Evolutionary conservation across 2,329 filamentous ascomycete genomes (phyloP).

Genomic region (Calonectria henricotiae): DNA sequence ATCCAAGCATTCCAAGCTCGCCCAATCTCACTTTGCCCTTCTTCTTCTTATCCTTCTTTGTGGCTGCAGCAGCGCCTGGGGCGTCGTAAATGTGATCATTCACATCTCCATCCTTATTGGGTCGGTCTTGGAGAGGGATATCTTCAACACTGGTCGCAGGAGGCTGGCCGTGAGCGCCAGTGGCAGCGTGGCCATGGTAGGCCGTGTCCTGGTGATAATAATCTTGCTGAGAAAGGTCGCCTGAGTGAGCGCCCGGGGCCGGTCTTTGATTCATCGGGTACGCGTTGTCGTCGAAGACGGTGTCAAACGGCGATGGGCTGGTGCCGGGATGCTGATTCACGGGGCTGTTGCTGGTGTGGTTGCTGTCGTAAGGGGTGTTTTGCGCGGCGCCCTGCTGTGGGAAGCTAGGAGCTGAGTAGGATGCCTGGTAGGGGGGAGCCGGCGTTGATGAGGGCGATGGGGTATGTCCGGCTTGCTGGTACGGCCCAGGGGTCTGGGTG

Average conservation of each 20-base stretch:
- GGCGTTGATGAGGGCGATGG: constrained; percentile 62
- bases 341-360: constrained; percentile 37
- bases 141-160: constrained; percentile 65
- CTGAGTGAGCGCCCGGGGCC: constrained; percentile 58
- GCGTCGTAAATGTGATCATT: constrained; percentile 77
- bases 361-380: constrained; percentile 21
- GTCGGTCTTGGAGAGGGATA: constrained; percentile 72
- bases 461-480: constrained; percentile 60
- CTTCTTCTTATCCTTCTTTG: constrained; percentile 57
- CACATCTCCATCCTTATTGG: constrained; percentile 61
- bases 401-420: constrained; percentile 48
- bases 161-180: constrained; percentile 50
- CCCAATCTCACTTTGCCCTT: constrained; percentile 70
- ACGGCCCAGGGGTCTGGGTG: constrained; percentile 61
- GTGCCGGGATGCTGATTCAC: constrained; percentile 50
- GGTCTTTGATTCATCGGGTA: constrained; percentile 71
- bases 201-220: constrained; percentile 69
- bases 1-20: constrained; percentile 73
- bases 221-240: constrained; percentile 58
- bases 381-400: constrained; percentile 47
- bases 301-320: constrained; percentile 73
- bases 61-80: constrained; percentile 55
- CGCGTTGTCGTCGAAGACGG: constrained; percentile 78
- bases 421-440: constrained; percentile 58
- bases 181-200: constrained; percentile 66